Percentiles rank a stretch among this genome's conserved stretches.
phyloP scores from a whole-genome alignment of 305 asterid genomes.

The Fraxinus sp. region DNA sequence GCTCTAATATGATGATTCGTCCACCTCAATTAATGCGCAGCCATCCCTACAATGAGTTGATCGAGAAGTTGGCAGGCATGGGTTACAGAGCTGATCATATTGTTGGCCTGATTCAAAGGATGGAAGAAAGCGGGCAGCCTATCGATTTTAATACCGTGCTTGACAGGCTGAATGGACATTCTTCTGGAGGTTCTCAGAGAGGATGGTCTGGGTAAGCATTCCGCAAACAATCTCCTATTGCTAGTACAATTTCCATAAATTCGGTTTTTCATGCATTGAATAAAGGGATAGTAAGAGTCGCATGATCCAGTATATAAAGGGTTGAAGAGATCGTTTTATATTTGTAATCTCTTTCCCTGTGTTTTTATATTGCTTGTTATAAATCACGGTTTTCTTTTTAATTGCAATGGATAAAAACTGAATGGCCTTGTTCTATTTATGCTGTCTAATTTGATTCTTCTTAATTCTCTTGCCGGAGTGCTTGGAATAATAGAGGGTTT shows the following conservation, averaged over 20 bases:
- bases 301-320: conserved; percentile 44
- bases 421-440: neutral
- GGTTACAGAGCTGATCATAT: conserved; percentile 83
- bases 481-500: neutral
- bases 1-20: conserved; percentile 43
- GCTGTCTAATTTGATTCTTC: neutral
- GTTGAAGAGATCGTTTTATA: conserved; percentile 54
- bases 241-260: conserved; percentile 10
- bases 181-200: conserved; percentile 76
- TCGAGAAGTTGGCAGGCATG: conserved; percentile 81
- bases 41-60: conserved; percentile 70
- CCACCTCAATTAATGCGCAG: conserved; percentile 55
- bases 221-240: conserved; percentile 7
- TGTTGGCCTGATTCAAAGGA: conserved; percentile 65
- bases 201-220: conserved; percentile 61
- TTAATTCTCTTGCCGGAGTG: neutral
- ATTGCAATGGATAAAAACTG: neutral
- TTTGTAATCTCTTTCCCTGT: conserved; percentile 51
- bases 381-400: neutral
- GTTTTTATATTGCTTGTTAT: conserved; percentile 13
- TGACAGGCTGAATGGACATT: conserved; percentile 76
- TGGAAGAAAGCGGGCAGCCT: conserved; percentile 81
- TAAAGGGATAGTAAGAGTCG: conserved; percentile 35
- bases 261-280: conserved; percentile 35
- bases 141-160: conserved; percentile 75